Evolutionary conservation across 805 yeast genomes (phyloP).

Genomic region (Isabelozyma rhagii): DNA sequence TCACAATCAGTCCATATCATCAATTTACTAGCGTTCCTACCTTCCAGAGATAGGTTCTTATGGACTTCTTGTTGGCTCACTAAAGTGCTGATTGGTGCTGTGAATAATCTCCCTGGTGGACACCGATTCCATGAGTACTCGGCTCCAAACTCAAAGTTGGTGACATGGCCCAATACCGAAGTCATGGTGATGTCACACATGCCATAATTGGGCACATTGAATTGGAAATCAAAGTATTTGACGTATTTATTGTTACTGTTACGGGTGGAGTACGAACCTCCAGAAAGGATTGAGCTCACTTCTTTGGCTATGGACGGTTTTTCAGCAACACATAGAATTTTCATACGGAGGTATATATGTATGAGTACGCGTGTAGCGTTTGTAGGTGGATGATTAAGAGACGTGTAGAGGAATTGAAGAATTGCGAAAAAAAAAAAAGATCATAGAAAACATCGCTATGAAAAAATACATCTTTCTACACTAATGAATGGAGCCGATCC

Average conservation of each 20-base stretch:
- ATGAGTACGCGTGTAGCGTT: background rate
- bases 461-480: background rate
- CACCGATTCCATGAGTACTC: conserved; percentile 65
- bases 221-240: conserved; percentile 76
- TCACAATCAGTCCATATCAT: conserved; percentile 99
- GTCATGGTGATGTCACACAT: conserved; percentile 84
- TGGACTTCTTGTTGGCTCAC: conserved; percentile 48
- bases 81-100: conserved; percentile 57
- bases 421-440: no score
- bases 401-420: background rate
- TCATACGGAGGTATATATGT: conserved; percentile 43
- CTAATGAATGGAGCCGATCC: background rate
- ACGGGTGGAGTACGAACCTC: conserved; percentile 54
- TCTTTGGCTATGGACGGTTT: conserved; percentile 92
- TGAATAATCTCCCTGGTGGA: conserved; percentile 62
- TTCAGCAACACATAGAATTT: conserved; percentile 91
- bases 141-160: conserved; percentile 60
- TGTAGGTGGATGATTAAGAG: background rate
- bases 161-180: conserved; percentile 84
- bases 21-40: conserved; percentile 54
- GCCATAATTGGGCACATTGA: conserved; percentile 60
- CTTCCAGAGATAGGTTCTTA: conserved; percentile 65
- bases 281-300: conserved; percentile 71
- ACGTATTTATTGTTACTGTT: conserved; percentile 57
- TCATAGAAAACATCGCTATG: background rate